Base-by-base conservation (phyloP, 2,329 filamentous ascomycete genomes). In the Claviceps pusilla region DNA sequence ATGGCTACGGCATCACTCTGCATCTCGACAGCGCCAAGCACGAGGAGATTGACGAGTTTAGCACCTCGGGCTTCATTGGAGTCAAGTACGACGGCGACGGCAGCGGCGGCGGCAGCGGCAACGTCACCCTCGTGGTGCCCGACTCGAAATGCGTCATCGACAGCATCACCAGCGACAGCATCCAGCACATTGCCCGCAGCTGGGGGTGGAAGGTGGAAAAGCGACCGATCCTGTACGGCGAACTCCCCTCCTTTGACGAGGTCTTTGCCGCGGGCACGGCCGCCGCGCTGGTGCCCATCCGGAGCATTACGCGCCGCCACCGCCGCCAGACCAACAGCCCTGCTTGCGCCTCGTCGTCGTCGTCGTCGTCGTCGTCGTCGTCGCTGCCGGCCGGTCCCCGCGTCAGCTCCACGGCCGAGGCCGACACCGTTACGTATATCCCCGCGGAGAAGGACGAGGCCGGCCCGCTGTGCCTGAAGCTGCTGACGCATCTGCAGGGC, bases 241-340 rank as follows among this genome's bases (percentile, higher is more conserved):
- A 83, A 63, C 73, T 83, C 19, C 68, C 73, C 11, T 60, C 64
- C 53, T 79, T 79, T 61, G 66, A 64, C 51, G 91, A 97, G 70
- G 83, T 98, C 52, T 83, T 96, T 70, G 93, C 91, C 4, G 90
- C 89, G 3, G 91, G 91, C 1, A 97, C 91, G 0, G 91, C 91
- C 0, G 91, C 90, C 0, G 87, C 88, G 0, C 76, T 98, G 53
- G 90, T 97, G 3, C 91, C 91, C 1, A 93, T 96, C 69, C 86
- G 86, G 57, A 93, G 87, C 61, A 95, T 97, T 67, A 93, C 87
- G 3, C 82, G 89, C 63, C 78, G 74, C 47, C 59, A 65, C 7
- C 19, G 35, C 19, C 3, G 7, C 19, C 19, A 19, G 19, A 43
- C 5, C 31, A 33, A 33, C 31, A 33, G 4, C 31, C 31, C 31